phyloP scores from a whole-genome alignment of 2,329 filamentous ascomycete species.

The Paecilomyces sp. region DNA sequence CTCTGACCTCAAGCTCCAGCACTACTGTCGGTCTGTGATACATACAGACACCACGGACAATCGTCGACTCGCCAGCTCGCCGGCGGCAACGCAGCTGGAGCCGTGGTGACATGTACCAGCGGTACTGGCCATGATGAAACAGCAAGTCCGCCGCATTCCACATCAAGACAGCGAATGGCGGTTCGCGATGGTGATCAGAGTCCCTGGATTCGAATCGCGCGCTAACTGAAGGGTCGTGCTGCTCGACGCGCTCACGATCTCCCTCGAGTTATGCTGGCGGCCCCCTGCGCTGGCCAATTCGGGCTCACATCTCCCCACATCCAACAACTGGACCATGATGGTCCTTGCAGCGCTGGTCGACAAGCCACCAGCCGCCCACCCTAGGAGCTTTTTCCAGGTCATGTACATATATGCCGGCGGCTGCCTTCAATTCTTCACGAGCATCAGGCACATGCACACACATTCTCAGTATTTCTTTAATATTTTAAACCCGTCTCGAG shows the following conservation, averaged over 20 bases:
- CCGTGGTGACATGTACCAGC: neutral
- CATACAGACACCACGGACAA: neutral
- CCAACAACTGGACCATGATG: conserved; percentile 10
- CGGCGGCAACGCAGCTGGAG: neutral
- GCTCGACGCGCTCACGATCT: neutral
- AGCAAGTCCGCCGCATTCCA: neutral
- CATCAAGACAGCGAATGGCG: neutral
- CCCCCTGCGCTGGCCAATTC: conserved; percentile 10
- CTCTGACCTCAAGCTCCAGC: neutral
- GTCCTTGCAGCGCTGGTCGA: conserved; percentile 12
- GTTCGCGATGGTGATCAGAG: neutral
- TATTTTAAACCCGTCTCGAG: neutral
- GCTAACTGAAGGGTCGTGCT: conserved; percentile 1
- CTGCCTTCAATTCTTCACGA: conserved; percentile 23
- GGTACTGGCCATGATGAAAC: neutral
- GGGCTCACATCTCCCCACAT: conserved; percentile 8
- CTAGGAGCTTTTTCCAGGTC: neutral
- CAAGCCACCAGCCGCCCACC: conserved; percentile 8
- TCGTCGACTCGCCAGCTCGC: neutral
- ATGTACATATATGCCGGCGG: conserved; percentile 21
- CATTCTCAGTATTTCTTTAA: conserved; percentile 3
- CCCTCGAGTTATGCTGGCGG: neutral
- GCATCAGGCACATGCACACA: conserved; percentile 24
- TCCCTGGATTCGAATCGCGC: conserved; percentile 2
- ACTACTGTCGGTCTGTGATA: neutral